phyloP scores from a whole-genome alignment of 768 basidiomycete species.

The Kondoa malvinella region DNA sequence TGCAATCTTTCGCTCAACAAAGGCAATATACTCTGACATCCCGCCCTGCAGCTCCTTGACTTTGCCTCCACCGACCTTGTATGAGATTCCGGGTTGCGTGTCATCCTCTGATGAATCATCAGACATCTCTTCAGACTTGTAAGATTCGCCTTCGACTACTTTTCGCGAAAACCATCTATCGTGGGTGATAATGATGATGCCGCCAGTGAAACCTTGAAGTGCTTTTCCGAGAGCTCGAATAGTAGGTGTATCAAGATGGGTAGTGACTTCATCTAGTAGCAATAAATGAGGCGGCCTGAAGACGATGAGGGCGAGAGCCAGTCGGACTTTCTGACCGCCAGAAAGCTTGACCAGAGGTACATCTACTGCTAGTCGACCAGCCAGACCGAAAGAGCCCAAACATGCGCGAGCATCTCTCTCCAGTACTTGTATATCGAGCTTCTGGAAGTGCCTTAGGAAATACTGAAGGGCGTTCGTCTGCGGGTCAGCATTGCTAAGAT shows the following conservation, averaged over 20 bases:
- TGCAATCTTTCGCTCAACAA: background rate
- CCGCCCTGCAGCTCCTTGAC: background rate
- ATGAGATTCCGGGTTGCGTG: background rate
- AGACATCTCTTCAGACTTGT: background rate
- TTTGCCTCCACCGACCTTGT: background rate
- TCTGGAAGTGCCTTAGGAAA: constrained; percentile 22
- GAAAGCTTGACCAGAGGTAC: constrained; percentile 38
- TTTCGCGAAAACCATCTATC: constrained; percentile 30
- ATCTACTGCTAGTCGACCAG: constrained; percentile 35
- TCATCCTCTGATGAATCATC: background rate
- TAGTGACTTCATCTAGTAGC: constrained; percentile 43
- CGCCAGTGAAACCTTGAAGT: constrained; percentile 41
- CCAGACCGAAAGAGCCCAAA: constrained; percentile 37
- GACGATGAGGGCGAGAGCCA: constrained; percentile 44
- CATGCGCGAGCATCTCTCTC: constrained; percentile 37
- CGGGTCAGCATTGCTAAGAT: constrained; percentile 31
- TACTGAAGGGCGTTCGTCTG: constrained; percentile 25
- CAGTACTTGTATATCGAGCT: constrained; percentile 26
- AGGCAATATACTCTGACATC: background rate
- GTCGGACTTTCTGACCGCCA: constrained; percentile 47
- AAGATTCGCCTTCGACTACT: background rate
- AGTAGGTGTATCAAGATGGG: constrained; percentile 51
- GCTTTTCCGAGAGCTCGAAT: constrained; percentile 43
- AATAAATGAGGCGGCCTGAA: constrained; percentile 39
- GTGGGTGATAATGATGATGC: constrained; percentile 49